These are phyloP conservation scores for Cinnamomum chago DNA, from an alignment of 164 flowering plant species.

Conservation along the genomic window DNA sequence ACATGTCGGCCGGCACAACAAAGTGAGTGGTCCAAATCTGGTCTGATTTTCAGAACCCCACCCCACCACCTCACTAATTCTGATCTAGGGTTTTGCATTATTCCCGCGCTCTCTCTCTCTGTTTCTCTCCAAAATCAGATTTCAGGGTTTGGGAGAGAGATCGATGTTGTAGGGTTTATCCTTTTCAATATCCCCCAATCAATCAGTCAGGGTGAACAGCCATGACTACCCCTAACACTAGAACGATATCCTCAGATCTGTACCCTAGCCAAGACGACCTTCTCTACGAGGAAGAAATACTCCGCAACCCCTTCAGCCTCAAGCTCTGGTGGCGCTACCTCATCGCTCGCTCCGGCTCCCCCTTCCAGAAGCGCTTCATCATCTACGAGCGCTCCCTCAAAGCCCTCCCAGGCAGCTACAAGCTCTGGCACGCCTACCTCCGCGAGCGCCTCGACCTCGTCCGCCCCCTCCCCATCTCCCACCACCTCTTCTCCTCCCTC, in stretches of 20 bases:
- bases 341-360: slow-evolving; percentile 45
- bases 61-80: no score
- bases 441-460: slow-evolving; percentile 75
- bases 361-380: slow-evolving; percentile 62
- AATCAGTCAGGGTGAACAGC: no score
- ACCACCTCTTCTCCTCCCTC: slow-evolving; percentile 51
- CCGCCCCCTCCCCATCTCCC: slow-evolving; percentile 51
- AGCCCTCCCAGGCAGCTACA: slow-evolving; percentile 92
- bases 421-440: slow-evolving; percentile 90
- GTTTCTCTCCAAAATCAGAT: no score
- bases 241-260: slow-evolving; percentile 32
- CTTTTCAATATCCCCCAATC: no score
- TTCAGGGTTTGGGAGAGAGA: no score
- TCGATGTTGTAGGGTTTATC: no score
- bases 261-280: slow-evolving; percentile 71
- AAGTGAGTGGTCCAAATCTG: no score
- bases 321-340: slow-evolving; percentile 95
- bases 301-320: slow-evolving; percentile 73
- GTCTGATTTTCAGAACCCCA: no score
- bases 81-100: no score
- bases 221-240: no score
- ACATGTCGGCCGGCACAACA: no score
- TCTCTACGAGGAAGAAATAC: slow-evolving; percentile 78
- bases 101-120: no score
- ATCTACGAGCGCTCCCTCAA: slow-evolving; percentile 87